These are phyloP conservation scores for Agaricales sp. DNA, from an alignment of 1,284 basidiomycete species.

Conservation along the genomic window DNA sequence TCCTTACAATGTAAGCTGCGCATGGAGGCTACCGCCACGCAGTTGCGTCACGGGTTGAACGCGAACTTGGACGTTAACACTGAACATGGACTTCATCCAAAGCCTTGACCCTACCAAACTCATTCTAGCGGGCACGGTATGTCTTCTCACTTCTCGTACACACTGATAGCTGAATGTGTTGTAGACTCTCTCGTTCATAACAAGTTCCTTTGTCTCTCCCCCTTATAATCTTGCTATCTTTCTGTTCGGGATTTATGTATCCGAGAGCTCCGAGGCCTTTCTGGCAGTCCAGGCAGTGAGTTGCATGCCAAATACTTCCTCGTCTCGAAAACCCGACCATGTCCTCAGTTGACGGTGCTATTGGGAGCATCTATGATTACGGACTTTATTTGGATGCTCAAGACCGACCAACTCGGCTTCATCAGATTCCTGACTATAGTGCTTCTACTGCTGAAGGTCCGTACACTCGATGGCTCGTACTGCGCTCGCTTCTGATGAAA, in stretches of 20 bases:
- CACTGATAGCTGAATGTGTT: slow-evolving; percentile 17
- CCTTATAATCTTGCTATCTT: slow-evolving; percentile 67
- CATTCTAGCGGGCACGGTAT: slow-evolving; percentile 51
- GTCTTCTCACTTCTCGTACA: slow-evolving; percentile 12
- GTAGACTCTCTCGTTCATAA: slow-evolving; percentile 46
- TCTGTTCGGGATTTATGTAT: slow-evolving; percentile 61
- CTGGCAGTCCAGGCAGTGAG: slow-evolving; percentile 56
- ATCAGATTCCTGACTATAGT: slow-evolving; percentile 45
- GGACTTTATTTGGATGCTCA: slow-evolving; percentile 64
- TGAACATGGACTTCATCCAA: slow-evolving; percentile 72
- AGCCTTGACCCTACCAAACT: slow-evolving; percentile 61
- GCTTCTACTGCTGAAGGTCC: slow-evolving; percentile 58
- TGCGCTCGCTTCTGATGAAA: neutral
- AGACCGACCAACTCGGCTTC: slow-evolving; percentile 43
- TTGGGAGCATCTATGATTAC: slow-evolving; percentile 49
- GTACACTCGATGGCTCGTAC: slow-evolving; percentile 8
- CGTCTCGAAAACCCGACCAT: neutral
- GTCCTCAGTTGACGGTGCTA: slow-evolving; percentile 51
- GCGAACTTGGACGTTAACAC: no score
- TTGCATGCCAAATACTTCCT: neutral
- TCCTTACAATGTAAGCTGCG: no score
- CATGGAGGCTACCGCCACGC: no score
- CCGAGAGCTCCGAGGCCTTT: slow-evolving; percentile 53
- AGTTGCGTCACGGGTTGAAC: no score
- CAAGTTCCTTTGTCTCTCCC: slow-evolving; percentile 49